Conservation (phyloP, 1,284 basidiomycete species). For the Phaffia rhodozyma region DNA sequence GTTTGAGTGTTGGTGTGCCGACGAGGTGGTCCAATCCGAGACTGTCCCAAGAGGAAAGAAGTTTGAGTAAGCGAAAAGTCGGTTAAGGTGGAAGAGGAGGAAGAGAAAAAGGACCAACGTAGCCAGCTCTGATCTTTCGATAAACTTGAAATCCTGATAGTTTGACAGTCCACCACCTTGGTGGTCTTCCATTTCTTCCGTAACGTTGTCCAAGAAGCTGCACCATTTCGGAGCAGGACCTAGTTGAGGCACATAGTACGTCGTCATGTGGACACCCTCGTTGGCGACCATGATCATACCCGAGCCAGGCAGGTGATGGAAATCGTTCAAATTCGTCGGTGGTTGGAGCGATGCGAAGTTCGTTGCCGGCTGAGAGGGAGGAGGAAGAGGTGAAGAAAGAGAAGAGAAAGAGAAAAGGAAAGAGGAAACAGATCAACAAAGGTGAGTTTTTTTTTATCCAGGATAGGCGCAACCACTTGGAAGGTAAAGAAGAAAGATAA, state of each 20-base stretch:
- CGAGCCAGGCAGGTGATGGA: constrained; percentile 73
- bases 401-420: not conserved
- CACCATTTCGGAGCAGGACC: constrained; percentile 96
- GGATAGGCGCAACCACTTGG: constrained; percentile 8
- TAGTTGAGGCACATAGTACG: constrained; percentile 87
- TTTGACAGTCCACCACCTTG: constrained; percentile 37
- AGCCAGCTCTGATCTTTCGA: constrained; percentile 75
- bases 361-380: constrained; percentile 48
- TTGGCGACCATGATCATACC: constrained; percentile 81
- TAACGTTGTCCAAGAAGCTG: constrained; percentile 93
- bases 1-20: constrained; percentile 87
- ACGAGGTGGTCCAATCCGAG: constrained; percentile 88
- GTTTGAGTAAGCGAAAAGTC: constrained; percentile 17
- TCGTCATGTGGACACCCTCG: constrained; percentile 81
- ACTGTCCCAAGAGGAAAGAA: constrained; percentile 35
- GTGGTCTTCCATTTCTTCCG: constrained; percentile 91
- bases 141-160: constrained; percentile 97
- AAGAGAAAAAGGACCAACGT: constrained; percentile 44
- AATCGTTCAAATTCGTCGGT: constrained; percentile 71
- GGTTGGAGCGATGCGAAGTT: constrained; percentile 93
- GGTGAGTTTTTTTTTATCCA: too few relatives aligned
- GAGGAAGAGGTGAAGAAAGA: not conserved
- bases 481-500: constrained; percentile 20
- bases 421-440: constrained; percentile 1
- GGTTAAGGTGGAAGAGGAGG: constrained; percentile 6